Conservation (phyloP, 768 basidiomycete genomes). For the Boletales sp. region DNA sequence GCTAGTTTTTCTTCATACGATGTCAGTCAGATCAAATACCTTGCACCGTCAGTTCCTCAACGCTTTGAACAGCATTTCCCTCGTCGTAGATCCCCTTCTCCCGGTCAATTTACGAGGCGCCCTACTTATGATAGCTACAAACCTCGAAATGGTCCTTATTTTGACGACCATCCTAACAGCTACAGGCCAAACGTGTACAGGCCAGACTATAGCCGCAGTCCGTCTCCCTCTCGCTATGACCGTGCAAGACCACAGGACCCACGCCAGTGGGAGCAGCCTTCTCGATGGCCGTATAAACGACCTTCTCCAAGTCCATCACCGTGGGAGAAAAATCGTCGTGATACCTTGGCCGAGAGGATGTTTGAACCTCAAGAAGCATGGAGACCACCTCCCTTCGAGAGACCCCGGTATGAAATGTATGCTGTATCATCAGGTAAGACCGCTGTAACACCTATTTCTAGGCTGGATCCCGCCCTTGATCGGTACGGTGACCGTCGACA, state of each 20-base stretch:
- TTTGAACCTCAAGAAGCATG: constrained; percentile 73
- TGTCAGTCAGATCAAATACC: constrained; percentile 28
- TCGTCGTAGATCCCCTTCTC: constrained; percentile 50
- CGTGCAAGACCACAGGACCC: constrained; percentile 37
- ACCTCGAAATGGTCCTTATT: constrained; percentile 36
- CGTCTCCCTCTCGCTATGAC: constrained; percentile 52
- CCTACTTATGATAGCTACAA: constrained; percentile 52
- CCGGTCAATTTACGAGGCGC: constrained; percentile 41
- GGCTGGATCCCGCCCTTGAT: constrained; percentile 29
- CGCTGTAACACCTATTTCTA: constrained; percentile 17
- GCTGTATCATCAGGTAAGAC: constrained; percentile 25
- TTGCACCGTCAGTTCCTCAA: constrained; percentile 16
- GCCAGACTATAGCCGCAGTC: constrained; percentile 42
- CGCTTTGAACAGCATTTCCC: constrained; percentile 19
- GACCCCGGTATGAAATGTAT: constrained; percentile 42
- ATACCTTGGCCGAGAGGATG: constrained; percentile 47
- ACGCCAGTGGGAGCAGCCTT: constrained; percentile 45
- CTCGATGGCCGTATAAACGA: constrained; percentile 45
- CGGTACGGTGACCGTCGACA: constrained; percentile 36
- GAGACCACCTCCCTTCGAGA: constrained; percentile 57
- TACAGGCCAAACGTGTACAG: constrained; percentile 42
- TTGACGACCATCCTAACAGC: constrained; percentile 40
- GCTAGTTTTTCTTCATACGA: constrained; percentile 25
- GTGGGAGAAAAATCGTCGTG: constrained; percentile 33
- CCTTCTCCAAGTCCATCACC: constrained; percentile 33